Evolutionary conservation across 345 rosid species (phyloP).

Genomic region (Ailanthus altissimus): DNA sequence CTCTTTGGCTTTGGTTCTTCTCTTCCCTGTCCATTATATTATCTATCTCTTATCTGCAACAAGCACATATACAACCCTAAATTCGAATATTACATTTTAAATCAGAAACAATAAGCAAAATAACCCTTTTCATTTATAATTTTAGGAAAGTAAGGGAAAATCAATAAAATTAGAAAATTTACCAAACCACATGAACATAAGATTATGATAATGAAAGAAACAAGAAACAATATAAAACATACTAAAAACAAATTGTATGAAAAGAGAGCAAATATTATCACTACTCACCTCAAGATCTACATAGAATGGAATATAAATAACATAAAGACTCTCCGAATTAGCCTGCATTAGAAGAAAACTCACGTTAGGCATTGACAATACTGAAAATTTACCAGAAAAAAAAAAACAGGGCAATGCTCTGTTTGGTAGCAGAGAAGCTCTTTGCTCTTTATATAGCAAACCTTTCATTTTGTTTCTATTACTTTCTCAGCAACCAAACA

Average conservation of each 20-base stretch:
- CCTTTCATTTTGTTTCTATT: background rate
- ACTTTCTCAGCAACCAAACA: conserved; percentile 21
- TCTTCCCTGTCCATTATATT: conserved; percentile 63
- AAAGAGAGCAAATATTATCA: conserved; percentile 9
- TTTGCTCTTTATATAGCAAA: background rate
- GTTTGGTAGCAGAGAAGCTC: conserved; percentile 18
- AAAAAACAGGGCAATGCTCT: background rate
- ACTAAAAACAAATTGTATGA: background rate
- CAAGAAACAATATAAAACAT: background rate
- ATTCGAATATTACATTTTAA: conserved; percentile 1
- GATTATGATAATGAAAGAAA: conserved; percentile 10
- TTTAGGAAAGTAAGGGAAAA: background rate
- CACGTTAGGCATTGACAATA: background rate
- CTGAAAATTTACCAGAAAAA: conserved; percentile 8
- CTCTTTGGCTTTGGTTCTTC: conserved; percentile 52
- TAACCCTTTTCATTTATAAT: background rate
- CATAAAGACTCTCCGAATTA: conserved; percentile 17
- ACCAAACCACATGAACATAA: background rate
- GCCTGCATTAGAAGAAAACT: conserved; percentile 28
- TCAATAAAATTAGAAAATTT: background rate
- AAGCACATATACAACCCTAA: conserved; percentile 15
- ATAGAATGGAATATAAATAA: conserved; percentile 9
- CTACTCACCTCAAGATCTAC: conserved; percentile 50
- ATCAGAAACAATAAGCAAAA: conserved; percentile 9
- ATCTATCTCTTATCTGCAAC: conserved; percentile 17